A percentile compares a stretch with the other conserved stretches of the same genome.
Conservation (phyloP, 2,329 filamentous ascomycete genomes). For the Colletotrichum orchidophilum region DNA sequence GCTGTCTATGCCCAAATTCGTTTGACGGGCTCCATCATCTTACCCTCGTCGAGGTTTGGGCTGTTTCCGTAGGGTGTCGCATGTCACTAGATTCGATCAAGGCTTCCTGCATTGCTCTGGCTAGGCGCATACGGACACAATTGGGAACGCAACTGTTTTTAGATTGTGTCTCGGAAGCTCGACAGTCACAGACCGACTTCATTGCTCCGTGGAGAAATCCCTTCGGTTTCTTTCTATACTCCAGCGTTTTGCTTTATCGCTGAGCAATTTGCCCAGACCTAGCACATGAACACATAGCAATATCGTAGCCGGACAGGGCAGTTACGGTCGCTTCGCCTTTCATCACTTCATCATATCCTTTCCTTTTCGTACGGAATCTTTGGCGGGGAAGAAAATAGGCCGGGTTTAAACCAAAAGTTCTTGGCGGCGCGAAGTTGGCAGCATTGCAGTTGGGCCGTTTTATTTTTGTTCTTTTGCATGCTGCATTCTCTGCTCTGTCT, state of each 20-base stretch:
- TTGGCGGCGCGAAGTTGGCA: not conserved
- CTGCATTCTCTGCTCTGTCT: not conserved
- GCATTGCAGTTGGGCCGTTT: not conserved
- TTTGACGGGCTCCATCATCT: not conserved
- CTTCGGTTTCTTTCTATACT: not conserved
- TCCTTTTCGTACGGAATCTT: not conserved
- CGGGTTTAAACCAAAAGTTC: not conserved
- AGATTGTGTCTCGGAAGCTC: not conserved
- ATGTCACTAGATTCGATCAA: not conserved
- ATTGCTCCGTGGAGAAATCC: not conserved
- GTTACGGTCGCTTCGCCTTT: not conserved
- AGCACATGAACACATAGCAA: not conserved
- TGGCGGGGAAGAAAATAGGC: not conserved
- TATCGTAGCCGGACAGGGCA: not conserved
- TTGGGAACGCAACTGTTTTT: not conserved
- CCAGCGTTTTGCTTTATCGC: not conserved
- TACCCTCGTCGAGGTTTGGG: not conserved
- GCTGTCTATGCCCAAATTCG: not conserved
- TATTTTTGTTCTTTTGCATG: not conserved
- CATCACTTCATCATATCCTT: not conserved
- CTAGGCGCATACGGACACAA: not conserved
- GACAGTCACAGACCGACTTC: not conserved
- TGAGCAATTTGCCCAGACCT: not conserved
- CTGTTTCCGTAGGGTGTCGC: not conserved
- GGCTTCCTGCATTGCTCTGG: not conserved